Evolutionary conservation across 768 basidiomycete species (phyloP).

Genomic region (Lentinula detonsa): DNA sequence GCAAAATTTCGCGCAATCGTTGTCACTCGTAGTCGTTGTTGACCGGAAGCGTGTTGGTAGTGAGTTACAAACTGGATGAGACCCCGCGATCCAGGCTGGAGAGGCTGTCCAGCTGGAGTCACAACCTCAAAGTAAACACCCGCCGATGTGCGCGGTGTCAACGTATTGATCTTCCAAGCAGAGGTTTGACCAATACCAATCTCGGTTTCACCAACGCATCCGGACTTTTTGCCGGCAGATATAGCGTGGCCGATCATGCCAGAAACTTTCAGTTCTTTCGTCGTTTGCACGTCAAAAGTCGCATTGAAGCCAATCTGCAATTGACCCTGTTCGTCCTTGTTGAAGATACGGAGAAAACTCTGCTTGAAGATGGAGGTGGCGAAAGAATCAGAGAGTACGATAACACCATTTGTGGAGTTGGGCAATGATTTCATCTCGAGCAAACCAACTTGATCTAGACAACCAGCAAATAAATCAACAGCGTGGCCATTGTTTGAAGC

Average conservation of each 20-base stretch:
- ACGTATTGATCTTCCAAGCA: constrained; percentile 93
- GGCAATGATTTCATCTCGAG: constrained; percentile 96
- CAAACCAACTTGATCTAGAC: constrained; percentile 95
- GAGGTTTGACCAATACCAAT: constrained; percentile 99
- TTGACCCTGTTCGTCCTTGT: constrained; percentile 87
- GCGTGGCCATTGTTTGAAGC: constrained; percentile 93
- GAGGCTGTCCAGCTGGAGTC: constrained; percentile 90
- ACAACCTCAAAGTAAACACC: constrained; percentile 99
- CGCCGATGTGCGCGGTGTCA: constrained; percentile 81
- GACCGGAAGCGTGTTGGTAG: constrained; percentile 96
- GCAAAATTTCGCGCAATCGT: constrained; percentile 97
- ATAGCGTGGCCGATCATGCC: constrained; percentile 97
- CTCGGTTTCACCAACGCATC: constrained; percentile 96
- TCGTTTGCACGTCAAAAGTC: constrained; percentile 97
- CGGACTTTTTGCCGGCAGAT: constrained; percentile 94
- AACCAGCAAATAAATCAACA: constrained; percentile 93
- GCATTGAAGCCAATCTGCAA: constrained; percentile 99
- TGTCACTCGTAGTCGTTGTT: constrained; percentile 92
- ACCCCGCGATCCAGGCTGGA: constrained; percentile 85
- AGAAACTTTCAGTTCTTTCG: constrained; percentile 97
- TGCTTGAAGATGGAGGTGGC: constrained; percentile 99
- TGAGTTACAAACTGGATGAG: constrained; percentile 98
- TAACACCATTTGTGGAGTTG: constrained; percentile 94
- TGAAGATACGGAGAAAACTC: constrained; percentile 88
- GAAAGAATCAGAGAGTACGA: constrained; percentile 95